Conservation (phyloP, 805 yeast species). For the Starmerella bacillaris region DNA sequence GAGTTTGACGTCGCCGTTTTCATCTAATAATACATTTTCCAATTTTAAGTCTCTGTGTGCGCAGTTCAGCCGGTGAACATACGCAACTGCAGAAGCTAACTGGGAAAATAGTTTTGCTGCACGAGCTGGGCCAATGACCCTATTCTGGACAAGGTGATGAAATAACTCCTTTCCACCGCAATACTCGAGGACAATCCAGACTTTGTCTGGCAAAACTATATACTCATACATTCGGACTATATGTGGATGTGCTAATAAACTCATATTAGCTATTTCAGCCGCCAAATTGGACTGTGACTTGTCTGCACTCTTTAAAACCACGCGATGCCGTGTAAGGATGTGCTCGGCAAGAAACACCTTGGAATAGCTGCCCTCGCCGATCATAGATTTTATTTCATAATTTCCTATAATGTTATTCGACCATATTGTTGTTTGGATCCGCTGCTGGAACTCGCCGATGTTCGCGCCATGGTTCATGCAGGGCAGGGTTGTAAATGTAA, state of each 20-base stretch:
- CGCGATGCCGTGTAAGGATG: constrained; percentile 47
- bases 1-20: constrained; percentile 61
- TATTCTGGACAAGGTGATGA: constrained; percentile 20
- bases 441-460: constrained; percentile 10
- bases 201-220: constrained; percentile 55
- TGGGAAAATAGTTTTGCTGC: constrained; percentile 28
- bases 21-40: constrained; percentile 64
- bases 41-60: constrained; percentile 67
- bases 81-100: constrained; percentile 43
- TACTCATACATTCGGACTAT: constrained; percentile 76
- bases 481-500: too few relatives aligned
- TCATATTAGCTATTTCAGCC: constrained; percentile 74
- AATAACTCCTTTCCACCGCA: constrained; percentile 38
- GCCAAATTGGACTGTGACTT: constrained; percentile 71
- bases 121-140: constrained; percentile 14
- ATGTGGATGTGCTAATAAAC: constrained; percentile 66
- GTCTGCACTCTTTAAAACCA: constrained; percentile 67
- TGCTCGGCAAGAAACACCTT: constrained; percentile 74
- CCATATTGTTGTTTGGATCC: constrained; percentile 7
- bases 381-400: constrained; percentile 50
- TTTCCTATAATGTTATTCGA: constrained; percentile 41
- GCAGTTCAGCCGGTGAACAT: constrained; percentile 60
- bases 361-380: constrained; percentile 84
- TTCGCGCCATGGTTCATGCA: constrained; percentile 9
- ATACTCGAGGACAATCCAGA: constrained; percentile 81